Base-by-base conservation (phyloP, 1,139 yeast genomes). In the Suhomyces bribrorum region DNA sequence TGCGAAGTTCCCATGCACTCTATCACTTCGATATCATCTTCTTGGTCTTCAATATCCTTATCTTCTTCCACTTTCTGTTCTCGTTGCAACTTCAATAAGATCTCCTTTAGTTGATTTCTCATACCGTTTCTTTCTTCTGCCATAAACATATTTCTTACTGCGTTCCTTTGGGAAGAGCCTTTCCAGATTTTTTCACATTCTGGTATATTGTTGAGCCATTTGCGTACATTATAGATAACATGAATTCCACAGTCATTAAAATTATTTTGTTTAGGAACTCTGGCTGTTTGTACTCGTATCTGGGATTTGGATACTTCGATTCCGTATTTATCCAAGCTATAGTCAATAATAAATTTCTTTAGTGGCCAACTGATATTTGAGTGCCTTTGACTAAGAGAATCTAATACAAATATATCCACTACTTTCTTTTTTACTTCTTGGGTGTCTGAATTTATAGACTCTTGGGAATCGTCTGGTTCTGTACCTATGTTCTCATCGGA, bases 231-330 rank as follows among this genome's bases (percentile, higher is more conserved):
- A 52, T 84, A 84, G 17, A 94, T 83, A 5, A 92, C 86, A 63
- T 87, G 97, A 15, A 94, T 80, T 1, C 99, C 99, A 64, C 99
- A 94, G 58, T 94, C 98, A 54, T 90, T 87, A 61, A 83, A 82
- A 57, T 94, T 94, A 34, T 81, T 81, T 56, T 94, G 99, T 45
- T 76, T 81, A 0, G 97, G 96, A 0, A 89, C 95, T 20, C 66
- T 56, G 5, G 86, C 84, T 4, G 70, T 65, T 38, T 69, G 61
- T 23, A 72, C 61, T 17, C 62, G 51, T 13, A 79, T 65, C 33
- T 69, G 72, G 5, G 64, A 60, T n/a, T 69, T 68, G 12, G 65
- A 62, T 6, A 87, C 53, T 0, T 64, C 69, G 3, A 84, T 49
- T 0, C 64, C 64, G 47, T 79, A 74, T 50, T 78, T 81, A 29